Evolutionary conservation across 495 filamentous ascomycete genomes (phyloP), one percentile per base, ranked within the genome.

Genomic region (Poronia punctata): DNA sequence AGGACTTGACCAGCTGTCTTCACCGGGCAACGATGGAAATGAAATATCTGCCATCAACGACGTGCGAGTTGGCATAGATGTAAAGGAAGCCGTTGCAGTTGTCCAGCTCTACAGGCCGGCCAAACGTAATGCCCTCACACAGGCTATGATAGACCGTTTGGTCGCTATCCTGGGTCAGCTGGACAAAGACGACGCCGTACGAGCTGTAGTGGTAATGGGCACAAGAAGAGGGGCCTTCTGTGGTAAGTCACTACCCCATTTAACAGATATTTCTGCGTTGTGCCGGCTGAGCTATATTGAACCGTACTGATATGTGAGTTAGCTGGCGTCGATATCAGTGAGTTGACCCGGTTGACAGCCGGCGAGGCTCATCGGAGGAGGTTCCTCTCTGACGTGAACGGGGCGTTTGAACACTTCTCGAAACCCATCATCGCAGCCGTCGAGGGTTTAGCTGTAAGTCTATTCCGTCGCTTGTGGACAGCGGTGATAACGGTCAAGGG

Each of bases 281-380:
- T 15, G 18, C 15, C 10, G 47, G 27, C 24, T 46, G 42, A 17
- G 23, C 22, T 18, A 22, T n/a, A 21, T 15, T 21, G 36, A 42
- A 19, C 21, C 27, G 30, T 35, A 28, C 29, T 43, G 35, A 40
- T 43, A 23, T 26, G 36, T 36, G 2, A 15, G 19, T 20, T 38
- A 64, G 65, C 64, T 12, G 64, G 65, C 16, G 58, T 58, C 12
- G 64, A 69, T 40, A 50, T 69, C 23, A 54, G 48, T 19, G 61
- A 67, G 35, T 44, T 69, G 14, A 42, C 48, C 2, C 33, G 52
- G 20, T 46, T 67, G 16, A 43, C 55, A 10, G 59, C 60, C 0
- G 31, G 41, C 15, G 46, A 53, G 26, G 64, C 59, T 1, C 49
- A 56, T 22, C 30, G 35, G n/a, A 46, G 38, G 7, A 39, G 35